These are phyloP conservation scores for Cymbidium sinense DNA, from an alignment of 106 monocot species.

Conservation along the genomic window DNA sequence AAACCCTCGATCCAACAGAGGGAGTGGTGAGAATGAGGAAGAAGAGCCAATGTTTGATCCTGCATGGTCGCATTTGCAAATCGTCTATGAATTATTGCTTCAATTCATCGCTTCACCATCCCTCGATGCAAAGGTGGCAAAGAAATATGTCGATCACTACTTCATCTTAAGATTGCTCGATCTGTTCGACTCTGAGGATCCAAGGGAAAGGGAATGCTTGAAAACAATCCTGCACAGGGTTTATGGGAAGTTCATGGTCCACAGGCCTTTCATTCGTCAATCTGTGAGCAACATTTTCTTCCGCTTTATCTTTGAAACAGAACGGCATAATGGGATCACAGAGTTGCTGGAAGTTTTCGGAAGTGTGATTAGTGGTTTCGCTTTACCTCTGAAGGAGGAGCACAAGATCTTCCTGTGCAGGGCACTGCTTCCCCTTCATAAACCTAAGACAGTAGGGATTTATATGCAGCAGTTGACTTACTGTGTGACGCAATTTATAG, in stretches of 20 bases:
- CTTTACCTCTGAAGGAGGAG: constrained; percentile 55
- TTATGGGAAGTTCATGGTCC: constrained; percentile 59
- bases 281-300: constrained; percentile 50
- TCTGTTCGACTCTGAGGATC: constrained; percentile 55
- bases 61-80: constrained; percentile 48
- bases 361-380: constrained; percentile 50
- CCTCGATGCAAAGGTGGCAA: constrained; percentile 37
- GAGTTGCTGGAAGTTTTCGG: constrained; percentile 55
- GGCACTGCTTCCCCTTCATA: constrained; percentile 46
- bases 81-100: constrained; percentile 46
- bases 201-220: constrained; percentile 50
- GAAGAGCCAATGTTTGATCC: constrained; percentile 59
- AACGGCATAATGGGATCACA: constrained; percentile 48
- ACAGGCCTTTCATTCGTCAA: constrained; percentile 48
- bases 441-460: constrained; percentile 30
- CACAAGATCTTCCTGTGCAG: constrained; percentile 48
- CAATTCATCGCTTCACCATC: constrained; percentile 33
- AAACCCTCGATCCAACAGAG: constrained; percentile 9
- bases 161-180: constrained; percentile 38
- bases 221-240: constrained; percentile 47
- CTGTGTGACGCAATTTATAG: constrained; percentile 44
- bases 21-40: constrained; percentile 32
- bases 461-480: constrained; percentile 49
- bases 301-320: constrained; percentile 45
- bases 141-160: constrained; percentile 36